Conservation (phyloP, 2,329 filamentous ascomycete species). For the Nemania serpens region DNA sequence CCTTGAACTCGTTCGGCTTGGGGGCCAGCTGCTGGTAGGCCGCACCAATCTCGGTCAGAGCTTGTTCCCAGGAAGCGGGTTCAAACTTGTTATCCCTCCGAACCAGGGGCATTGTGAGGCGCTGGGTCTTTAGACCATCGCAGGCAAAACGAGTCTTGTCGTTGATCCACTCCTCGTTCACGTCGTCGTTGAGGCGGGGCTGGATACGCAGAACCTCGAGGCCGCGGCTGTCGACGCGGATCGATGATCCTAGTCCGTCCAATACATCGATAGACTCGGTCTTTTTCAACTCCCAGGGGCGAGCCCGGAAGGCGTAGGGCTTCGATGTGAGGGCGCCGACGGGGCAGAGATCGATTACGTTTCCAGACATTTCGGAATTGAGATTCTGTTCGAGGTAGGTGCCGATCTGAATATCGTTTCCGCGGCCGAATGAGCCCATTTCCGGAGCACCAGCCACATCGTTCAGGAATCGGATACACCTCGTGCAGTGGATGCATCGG, state of each 20-base stretch:
- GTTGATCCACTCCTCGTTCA: conserved; percentile 99
- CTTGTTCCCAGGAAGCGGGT: conserved; percentile 94
- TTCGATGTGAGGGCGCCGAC: conserved; percentile 96
- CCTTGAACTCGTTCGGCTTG: conserved; percentile 94
- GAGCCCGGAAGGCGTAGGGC: conserved; percentile 94
- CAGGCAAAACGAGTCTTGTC: conserved; percentile 97
- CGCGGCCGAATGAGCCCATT: conserved; percentile 90
- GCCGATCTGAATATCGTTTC: conserved; percentile 96
- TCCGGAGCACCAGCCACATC: conserved; percentile 95
- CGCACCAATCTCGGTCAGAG: conserved; percentile 81
- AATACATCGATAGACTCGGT: conserved; percentile 95
- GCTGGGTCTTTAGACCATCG: conserved; percentile 94
- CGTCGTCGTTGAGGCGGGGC: conserved; percentile 92
- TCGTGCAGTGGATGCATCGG: conserved; percentile 98
- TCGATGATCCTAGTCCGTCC: conserved; percentile 90
- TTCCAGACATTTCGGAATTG: conserved; percentile 92
- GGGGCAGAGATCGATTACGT: conserved; percentile 97
- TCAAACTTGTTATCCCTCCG: conserved; percentile 89
- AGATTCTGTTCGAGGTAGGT: conserved; percentile 96
- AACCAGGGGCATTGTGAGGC: conserved; percentile 89
- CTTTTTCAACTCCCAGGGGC: conserved; percentile 96
- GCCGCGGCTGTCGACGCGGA: conserved; percentile 89
- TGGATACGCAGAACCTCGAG: conserved; percentile 95
- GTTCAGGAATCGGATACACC: conserved; percentile 97
- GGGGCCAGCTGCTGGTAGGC: conserved; percentile 80